phyloP scores from a whole-genome alignment of 768 basidiomycete species.

The Leccinellum rugosiceps region DNA sequence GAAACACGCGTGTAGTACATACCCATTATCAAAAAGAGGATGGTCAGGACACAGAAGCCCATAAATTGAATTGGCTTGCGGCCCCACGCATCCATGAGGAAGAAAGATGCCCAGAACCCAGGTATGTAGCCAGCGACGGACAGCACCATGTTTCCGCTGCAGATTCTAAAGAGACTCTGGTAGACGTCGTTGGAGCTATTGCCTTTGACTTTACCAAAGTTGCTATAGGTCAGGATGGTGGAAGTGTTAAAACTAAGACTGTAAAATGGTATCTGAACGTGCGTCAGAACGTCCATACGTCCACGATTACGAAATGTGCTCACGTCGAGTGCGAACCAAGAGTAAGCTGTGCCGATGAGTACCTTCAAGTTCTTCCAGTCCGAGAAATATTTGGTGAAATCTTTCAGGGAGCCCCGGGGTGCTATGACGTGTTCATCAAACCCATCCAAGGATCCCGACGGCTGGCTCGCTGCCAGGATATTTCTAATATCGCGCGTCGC shows the following conservation, averaged over 20 bases:
- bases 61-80: slow-evolving; percentile 74
- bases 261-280: slow-evolving; percentile 76
- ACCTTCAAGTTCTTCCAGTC: slow-evolving; percentile 77
- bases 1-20: slow-evolving; percentile 16
- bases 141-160: slow-evolving; percentile 17
- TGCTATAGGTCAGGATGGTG: slow-evolving; percentile 70
- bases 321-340: slow-evolving; percentile 89
- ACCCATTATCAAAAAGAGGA: slow-evolving; percentile 70
- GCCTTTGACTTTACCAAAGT: slow-evolving; percentile 47
- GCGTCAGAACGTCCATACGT: slow-evolving; percentile 1
- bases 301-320: slow-evolving; percentile 22
- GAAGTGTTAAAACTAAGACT: slow-evolving; percentile 80
- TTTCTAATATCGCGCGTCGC: slow-evolving; percentile 68
- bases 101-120: slow-evolving; percentile 64
- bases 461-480: slow-evolving; percentile 48
- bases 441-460: slow-evolving; percentile 43
- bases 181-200: slow-evolving; percentile 13
- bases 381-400: slow-evolving; percentile 67
- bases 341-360: slow-evolving; percentile 72
- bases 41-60: slow-evolving; percentile 64
- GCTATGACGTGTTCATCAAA: slow-evolving; percentile 47
- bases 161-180: slow-evolving; percentile 24
- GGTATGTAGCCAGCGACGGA: slow-evolving; percentile 19
- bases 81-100: slow-evolving; percentile 68
- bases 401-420: slow-evolving; percentile 61